Percentiles rank a stretch among this genome's conserved stretches.
phyloP scores from a whole-genome alignment of 176 grass and related monocot genomes.

The Urochloa ruziziensis region DNA sequence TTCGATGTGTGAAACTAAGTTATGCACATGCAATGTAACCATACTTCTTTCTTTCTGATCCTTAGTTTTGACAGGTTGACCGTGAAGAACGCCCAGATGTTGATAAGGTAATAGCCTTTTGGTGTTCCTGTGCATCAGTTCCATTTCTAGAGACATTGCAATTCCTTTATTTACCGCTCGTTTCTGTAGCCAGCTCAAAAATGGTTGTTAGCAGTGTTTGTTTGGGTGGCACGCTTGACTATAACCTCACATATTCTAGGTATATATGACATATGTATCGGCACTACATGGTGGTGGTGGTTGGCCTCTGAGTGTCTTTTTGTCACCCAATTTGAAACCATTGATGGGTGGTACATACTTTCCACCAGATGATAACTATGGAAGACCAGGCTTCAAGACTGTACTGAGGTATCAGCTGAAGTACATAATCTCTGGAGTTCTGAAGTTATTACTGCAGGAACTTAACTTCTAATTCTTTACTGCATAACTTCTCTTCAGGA shows the following conservation, averaged over 20 bases:
- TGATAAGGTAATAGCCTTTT: conserved; percentile 68
- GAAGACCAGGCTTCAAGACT: conserved; percentile 93
- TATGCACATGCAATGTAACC: conserved; percentile 8
- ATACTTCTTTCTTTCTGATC: conserved; percentile 49
- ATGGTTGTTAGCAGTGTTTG: not conserved
- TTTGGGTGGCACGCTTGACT: not conserved
- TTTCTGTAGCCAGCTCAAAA: not conserved
- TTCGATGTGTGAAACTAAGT: not conserved
- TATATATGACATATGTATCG: conserved; percentile 94
- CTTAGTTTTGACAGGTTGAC: conserved; percentile 81
- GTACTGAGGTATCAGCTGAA: conserved; percentile 62
- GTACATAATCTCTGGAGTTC: not conserved
- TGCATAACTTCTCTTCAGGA: conserved; percentile 44
- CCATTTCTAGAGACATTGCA: not conserved
- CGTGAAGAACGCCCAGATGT: conserved; percentile 96
- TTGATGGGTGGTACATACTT: conserved; percentile 99
- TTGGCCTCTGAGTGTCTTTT: conserved; percentile 93
- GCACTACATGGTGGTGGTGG: conserved; percentile 85
- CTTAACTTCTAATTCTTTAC: not conserved
- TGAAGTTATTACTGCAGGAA: not conserved
- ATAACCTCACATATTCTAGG: conserved; percentile 41
- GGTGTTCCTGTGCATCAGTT: not conserved
- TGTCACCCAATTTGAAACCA: conserved; percentile 81
- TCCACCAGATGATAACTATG: conserved; percentile 89
- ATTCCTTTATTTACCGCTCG: not conserved